These are phyloP conservation scores for Herpetomonas samuelpessoai DNA, from an alignment of 208 protist species.

Conservation along the genomic window DNA sequence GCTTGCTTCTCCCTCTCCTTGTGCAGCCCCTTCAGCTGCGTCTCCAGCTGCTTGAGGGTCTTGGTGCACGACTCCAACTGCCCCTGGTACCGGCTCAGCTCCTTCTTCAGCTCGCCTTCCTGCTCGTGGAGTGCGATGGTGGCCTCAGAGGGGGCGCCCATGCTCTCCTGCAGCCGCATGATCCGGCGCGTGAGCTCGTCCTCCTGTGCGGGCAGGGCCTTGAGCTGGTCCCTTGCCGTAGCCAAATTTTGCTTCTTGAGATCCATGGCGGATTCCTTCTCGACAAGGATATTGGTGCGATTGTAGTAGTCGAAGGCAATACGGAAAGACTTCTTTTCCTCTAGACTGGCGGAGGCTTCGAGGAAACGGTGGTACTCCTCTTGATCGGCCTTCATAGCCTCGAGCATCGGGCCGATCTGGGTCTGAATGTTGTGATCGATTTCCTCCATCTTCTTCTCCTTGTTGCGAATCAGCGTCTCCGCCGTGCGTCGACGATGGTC, in stretches of 20 bases:
- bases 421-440: constrained; percentile 92
- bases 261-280: constrained; percentile 17
- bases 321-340: constrained; percentile 68
- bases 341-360: constrained; percentile 58
- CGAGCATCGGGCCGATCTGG: constrained; percentile 86
- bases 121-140: constrained; percentile 61
- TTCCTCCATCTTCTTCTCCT: constrained; percentile 98
- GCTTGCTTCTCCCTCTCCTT: constrained; percentile 52
- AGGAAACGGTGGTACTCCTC: constrained; percentile 81
- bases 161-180: constrained; percentile 52
- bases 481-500: constrained; percentile 97
- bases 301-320: constrained; percentile 74
- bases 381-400: constrained; percentile 85
- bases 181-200: constrained; percentile 50
- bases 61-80: constrained; percentile 38
- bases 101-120: constrained; percentile 55
- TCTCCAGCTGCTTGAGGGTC: constrained; percentile 46
- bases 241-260: constrained; percentile 15
- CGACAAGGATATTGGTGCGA: constrained; percentile 25
- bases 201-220: constrained; percentile 40
- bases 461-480: constrained; percentile 97
- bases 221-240: constrained; percentile 48
- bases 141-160: constrained; percentile 49
- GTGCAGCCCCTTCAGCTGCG: constrained; percentile 34
- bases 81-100: constrained; percentile 40